Conservation (phyloP, 345 rosid genomes). For the Pistacia atlantica region DNA sequence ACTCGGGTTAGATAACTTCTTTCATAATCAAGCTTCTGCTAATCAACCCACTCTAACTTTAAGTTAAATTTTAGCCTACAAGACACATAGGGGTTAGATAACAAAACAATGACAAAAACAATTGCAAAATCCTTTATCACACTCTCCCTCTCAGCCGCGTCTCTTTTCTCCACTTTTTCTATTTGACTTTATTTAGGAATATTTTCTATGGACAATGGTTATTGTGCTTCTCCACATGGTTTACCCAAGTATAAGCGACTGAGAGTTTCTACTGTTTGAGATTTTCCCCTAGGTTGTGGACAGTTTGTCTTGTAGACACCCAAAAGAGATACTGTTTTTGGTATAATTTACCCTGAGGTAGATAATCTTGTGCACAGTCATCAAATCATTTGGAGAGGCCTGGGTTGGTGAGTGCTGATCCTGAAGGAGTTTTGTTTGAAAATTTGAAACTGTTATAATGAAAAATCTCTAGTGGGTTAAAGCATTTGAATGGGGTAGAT, state of each 20-base stretch:
- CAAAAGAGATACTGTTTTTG: constrained; percentile 8
- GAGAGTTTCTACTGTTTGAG: constrained; percentile 45
- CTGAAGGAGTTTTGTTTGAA: constrained; percentile 4
- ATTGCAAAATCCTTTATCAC: too few species aligned
- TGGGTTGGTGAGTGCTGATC: constrained; percentile 4
- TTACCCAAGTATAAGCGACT: constrained; percentile 36
- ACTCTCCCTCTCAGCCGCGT: too few species aligned
- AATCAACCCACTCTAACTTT: too few species aligned
- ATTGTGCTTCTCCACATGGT: background rate
- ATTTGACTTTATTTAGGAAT: constrained; percentile 8
- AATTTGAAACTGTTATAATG: constrained; percentile 1
- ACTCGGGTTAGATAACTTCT: too few species aligned
- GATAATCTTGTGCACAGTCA: constrained; percentile 1
- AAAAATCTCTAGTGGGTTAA: constrained; percentile 15
- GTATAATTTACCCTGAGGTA: constrained; percentile 9
- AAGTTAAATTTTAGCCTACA: too few species aligned
- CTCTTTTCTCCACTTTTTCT: too few species aligned
- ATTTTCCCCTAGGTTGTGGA: constrained; percentile 58
- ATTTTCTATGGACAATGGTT: constrained; percentile 28
- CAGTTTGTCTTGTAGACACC: constrained; percentile 15
- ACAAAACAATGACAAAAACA: too few species aligned
- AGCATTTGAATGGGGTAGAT: constrained; percentile 16
- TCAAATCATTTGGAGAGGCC: constrained; percentile 15
- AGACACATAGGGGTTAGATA: too few species aligned
- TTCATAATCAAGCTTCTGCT: too few species aligned